Percentiles rank a stretch among this genome's conserved stretches.
phyloP scores from a whole-genome alignment of 306 rosid genomes.

The Sicyos baderoa region DNA sequence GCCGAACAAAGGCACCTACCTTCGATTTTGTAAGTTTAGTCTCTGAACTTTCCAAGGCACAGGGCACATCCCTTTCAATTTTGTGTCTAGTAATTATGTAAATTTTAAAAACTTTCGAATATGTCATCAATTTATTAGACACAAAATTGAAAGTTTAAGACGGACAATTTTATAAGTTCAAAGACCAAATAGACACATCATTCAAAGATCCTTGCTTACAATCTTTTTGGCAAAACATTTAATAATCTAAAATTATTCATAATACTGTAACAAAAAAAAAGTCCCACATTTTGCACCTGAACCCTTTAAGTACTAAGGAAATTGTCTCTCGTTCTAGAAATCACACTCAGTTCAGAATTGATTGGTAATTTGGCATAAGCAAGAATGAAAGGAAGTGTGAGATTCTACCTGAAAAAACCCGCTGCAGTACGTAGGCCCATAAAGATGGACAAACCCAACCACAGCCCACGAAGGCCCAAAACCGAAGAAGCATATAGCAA shows the following conservation, averaged over 20 bases:
- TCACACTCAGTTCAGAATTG: not conserved
- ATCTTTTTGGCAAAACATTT: not conserved
- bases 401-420: constrained; percentile 56
- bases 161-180: too few species aligned
- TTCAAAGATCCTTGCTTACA: not conserved
- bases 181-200: not conserved
- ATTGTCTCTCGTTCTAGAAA: not conserved
- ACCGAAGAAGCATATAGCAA: constrained; percentile 53
- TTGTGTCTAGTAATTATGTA: too few species aligned
- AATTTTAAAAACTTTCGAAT: too few species aligned
- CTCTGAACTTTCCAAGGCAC: too few species aligned
- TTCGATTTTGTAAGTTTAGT: too few species aligned
- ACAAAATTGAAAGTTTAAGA: too few species aligned
- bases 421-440: constrained; percentile 73
- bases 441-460: constrained; percentile 76
- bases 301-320: not conserved
- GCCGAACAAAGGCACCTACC: too few species aligned
- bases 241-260: not conserved
- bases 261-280: too few species aligned
- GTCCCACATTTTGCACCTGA: not conserved
- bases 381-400: constrained; percentile 15
- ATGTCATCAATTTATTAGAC: too few species aligned
- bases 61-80: not conserved
- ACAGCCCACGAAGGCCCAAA: constrained; percentile 72
- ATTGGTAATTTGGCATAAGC: too few species aligned